Conservation (phyloP, 352 stramenopile species). For the Hyaloperonospora arabidopsidis region DNA sequence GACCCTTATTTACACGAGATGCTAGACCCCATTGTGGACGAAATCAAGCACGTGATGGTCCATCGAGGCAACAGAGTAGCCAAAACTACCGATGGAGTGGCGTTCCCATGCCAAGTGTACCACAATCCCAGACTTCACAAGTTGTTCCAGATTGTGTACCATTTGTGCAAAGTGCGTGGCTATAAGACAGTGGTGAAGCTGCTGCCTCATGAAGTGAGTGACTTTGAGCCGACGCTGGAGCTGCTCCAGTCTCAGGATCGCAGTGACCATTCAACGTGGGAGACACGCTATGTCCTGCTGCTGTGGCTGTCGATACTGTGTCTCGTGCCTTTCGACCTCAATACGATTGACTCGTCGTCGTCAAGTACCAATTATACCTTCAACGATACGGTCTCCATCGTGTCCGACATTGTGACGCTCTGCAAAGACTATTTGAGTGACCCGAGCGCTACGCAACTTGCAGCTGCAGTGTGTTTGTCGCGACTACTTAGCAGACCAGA, state of each 20-base stretch:
- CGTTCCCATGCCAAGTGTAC: slow-evolving; percentile 78
- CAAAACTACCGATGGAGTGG: slow-evolving; percentile 13
- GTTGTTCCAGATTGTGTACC: slow-evolving; percentile 90
- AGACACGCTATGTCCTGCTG: slow-evolving; percentile 86
- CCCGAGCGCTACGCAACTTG: slow-evolving; percentile 82
- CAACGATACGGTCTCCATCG: slow-evolving; percentile 46
- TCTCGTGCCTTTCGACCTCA: slow-evolving; percentile 96
- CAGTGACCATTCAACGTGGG: slow-evolving; percentile 58
- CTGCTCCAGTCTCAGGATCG: slow-evolving; percentile 84
- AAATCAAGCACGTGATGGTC: slow-evolving; percentile 54
- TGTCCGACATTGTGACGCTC: slow-evolving; percentile 70
- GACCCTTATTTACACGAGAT: slow-evolving; percentile 80
- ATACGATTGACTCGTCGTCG: slow-evolving; percentile 90
- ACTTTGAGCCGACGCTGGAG: slow-evolving; percentile 93
- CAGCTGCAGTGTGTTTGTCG: slow-evolving; percentile 91
- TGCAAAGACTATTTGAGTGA: slow-evolving; percentile 85
- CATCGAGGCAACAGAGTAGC: slow-evolving; percentile 18
- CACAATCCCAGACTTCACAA: slow-evolving; percentile 65
- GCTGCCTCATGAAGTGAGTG: slow-evolving; percentile 91
- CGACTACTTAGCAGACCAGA: slow-evolving; percentile 92
- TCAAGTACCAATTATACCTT: slow-evolving; percentile 4
- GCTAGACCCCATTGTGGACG: slow-evolving; percentile 55
- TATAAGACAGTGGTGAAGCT: slow-evolving; percentile 94
- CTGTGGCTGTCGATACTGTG: slow-evolving; percentile 97
- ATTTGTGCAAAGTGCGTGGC: slow-evolving; percentile 93